phyloP scores from a whole-genome alignment of 768 basidiomycete species.

The Hygrophorus russula region DNA sequence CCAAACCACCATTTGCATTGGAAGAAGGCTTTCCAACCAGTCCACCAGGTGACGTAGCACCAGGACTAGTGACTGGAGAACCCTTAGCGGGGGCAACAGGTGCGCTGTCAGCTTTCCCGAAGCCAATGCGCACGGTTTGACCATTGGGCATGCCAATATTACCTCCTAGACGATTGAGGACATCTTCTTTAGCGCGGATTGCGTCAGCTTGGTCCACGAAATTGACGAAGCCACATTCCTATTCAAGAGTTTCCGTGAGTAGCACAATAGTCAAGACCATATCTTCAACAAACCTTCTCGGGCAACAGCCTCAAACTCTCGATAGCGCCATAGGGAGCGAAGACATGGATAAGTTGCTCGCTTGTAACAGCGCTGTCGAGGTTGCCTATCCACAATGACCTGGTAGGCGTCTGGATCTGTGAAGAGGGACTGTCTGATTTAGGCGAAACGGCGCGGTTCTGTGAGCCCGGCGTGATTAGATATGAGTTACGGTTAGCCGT shows the following conservation, averaged over 20 bases:
- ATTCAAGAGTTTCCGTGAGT: constrained; percentile 4
- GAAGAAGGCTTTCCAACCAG: constrained; percentile 29
- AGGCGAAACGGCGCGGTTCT: constrained; percentile 73
- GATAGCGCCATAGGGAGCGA: constrained; percentile 94
- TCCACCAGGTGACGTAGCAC: constrained; percentile 51
- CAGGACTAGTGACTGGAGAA: constrained; percentile 37
- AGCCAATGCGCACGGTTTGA: constrained; percentile 94
- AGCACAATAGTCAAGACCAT: constrained; percentile 6
- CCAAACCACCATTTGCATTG: constrained; percentile 40
- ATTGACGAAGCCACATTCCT: constrained; percentile 99
- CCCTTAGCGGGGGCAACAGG: constrained; percentile 85
- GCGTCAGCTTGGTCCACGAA: constrained; percentile 94
- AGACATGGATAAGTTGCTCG: constrained; percentile 90
- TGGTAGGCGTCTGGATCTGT: constrained; percentile 86
- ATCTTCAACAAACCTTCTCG: constrained; percentile 64
- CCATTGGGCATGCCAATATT: constrained; percentile 92
- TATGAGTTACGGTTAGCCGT: constrained; percentile 51
- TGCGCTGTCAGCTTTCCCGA: constrained; percentile 95
- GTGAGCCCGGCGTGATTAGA: constrained; percentile 53
- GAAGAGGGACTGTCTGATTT: constrained; percentile 62
- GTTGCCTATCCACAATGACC: constrained; percentile 98
- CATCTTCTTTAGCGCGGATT: constrained; percentile 96
- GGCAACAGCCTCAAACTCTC: constrained; percentile 91
- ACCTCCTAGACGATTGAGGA: constrained; percentile 88
- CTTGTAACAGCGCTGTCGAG: constrained; percentile 90